These are phyloP conservation scores for Pleoardoris graminearum DNA, from an alignment of 2,329 filamentous ascomycete genomes.

Conservation along the genomic window DNA sequence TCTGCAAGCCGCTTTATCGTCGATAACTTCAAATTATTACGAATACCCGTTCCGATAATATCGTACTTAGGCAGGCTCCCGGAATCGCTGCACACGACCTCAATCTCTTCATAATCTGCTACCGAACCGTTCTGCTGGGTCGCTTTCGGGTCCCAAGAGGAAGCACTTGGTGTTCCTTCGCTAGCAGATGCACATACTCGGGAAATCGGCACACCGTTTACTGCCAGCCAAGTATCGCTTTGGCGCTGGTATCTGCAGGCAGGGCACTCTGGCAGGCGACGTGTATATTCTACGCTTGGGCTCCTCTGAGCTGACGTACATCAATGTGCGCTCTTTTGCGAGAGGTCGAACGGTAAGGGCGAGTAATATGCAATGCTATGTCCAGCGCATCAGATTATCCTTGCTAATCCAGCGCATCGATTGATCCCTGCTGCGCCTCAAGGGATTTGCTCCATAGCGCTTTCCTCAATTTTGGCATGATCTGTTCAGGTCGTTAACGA, in stretches of 20 bases:
- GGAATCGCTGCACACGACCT: background rate
- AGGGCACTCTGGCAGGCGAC: background rate
- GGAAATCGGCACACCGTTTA: constrained; percentile 2
- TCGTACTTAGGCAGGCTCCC: background rate
- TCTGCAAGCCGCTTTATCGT: too few relatives aligned
- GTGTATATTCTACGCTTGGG: background rate
- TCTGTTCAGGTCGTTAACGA: too few relatives aligned
- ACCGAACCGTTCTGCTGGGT: background rate
- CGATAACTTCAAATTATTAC: background rate
- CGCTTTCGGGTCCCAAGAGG: background rate
- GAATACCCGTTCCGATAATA: background rate
- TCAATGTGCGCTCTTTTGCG: background rate
- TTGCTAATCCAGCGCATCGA: too few relatives aligned
- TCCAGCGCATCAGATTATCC: background rate
- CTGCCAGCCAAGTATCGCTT: background rate
- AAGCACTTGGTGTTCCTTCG: background rate
- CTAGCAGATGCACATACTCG: background rate
- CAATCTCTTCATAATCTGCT: background rate
- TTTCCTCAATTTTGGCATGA: too few relatives aligned
- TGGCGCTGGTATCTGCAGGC: background rate
- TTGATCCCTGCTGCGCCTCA: too few relatives aligned
- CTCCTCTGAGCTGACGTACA: background rate
- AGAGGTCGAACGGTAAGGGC: background rate
- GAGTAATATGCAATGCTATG: background rate
- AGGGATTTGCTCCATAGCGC: too few relatives aligned